Conservation (phyloP, 1,139 yeast genomes). For the Kluyveromyces sp. region DNA sequence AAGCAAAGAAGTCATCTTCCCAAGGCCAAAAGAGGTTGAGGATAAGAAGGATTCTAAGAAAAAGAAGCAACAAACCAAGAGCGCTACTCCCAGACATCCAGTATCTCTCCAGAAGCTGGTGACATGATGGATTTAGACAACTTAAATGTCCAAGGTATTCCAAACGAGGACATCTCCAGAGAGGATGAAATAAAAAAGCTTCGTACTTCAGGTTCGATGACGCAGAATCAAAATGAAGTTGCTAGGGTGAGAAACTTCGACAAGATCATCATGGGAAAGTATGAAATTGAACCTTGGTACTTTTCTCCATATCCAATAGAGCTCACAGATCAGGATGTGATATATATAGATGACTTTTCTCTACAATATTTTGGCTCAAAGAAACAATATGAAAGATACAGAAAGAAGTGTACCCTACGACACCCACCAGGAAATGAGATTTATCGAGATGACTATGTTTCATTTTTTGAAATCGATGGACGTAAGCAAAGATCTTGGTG, state of each 20-base stretch:
- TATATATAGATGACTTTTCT: constrained; percentile 88
- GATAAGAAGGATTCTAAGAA: constrained; percentile 26
- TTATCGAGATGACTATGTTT: constrained; percentile 75
- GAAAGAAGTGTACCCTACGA: constrained; percentile 74
- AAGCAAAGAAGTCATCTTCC: constrained; percentile 58
- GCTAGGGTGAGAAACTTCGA: constrained; percentile 83
- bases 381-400: constrained; percentile 86
- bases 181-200: constrained; percentile 91
- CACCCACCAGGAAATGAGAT: constrained; percentile 99
- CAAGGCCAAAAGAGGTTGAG: constrained; percentile 48
- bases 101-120: constrained; percentile 33
- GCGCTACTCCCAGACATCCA: constrained; percentile 16
- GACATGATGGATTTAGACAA: constrained; percentile 84
- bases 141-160: constrained; percentile 74
- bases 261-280: constrained; percentile 76
- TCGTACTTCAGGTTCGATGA: constrained; percentile 93
- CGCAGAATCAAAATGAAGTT: constrained; percentile 80
- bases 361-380: constrained; percentile 80
- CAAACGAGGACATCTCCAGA: constrained; percentile 61
- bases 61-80: constrained; percentile 20
- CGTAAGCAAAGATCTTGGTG: constrained; percentile 95
- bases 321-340: constrained; percentile 80
- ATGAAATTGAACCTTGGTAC: constrained; percentile 97
- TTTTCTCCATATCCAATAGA: constrained; percentile 96
- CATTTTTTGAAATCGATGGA: constrained; percentile 95